Evolutionary conservation across 179 eudicot species (phyloP).

Genomic region (Corrigiola litoralis): DNA sequence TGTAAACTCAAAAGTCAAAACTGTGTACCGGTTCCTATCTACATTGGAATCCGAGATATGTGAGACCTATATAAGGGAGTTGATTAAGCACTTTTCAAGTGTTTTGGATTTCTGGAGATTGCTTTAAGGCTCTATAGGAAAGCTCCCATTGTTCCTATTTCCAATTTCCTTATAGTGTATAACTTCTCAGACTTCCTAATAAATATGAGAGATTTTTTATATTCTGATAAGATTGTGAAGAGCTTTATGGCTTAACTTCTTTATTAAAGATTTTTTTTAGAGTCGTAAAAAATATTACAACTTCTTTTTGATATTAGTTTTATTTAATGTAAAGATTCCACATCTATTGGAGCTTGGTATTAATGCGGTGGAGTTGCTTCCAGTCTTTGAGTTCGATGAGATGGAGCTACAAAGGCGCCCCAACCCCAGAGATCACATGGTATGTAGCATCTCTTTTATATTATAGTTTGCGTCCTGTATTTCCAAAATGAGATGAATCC

Average conservation of each 20-base stretch:
- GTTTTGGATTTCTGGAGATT: too few species aligned
- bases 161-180: too few species aligned
- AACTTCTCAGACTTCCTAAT: too few species aligned
- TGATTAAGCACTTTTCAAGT: too few species aligned
- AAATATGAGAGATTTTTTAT: too few species aligned
- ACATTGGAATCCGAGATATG: too few species aligned
- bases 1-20: too few species aligned
- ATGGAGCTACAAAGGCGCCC: slow-evolving; percentile 91
- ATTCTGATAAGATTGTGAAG: background rate
- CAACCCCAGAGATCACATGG: slow-evolving; percentile 97
- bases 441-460: slow-evolving; percentile 23
- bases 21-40: too few species aligned
- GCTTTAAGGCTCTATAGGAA: too few species aligned
- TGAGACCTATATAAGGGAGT: too few species aligned
- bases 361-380: slow-evolving; percentile 94
- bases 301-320: slow-evolving; percentile 3
- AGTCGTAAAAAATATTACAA: background rate
- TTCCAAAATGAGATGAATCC: background rate
- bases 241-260: background rate
- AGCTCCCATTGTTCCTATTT: too few species aligned
- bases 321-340: slow-evolving; percentile 57
- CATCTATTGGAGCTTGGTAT: slow-evolving; percentile 97
- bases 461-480: background rate
- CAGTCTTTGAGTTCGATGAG: slow-evolving; percentile 98
- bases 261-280: background rate